Percentiles rank a stretch among this genome's conserved stretches.
These are phyloP conservation scores for Blastomyces gilchristii DNA, from an alignment of 2,329 filamentous ascomycete genomes.

Conservation along the genomic window DNA sequence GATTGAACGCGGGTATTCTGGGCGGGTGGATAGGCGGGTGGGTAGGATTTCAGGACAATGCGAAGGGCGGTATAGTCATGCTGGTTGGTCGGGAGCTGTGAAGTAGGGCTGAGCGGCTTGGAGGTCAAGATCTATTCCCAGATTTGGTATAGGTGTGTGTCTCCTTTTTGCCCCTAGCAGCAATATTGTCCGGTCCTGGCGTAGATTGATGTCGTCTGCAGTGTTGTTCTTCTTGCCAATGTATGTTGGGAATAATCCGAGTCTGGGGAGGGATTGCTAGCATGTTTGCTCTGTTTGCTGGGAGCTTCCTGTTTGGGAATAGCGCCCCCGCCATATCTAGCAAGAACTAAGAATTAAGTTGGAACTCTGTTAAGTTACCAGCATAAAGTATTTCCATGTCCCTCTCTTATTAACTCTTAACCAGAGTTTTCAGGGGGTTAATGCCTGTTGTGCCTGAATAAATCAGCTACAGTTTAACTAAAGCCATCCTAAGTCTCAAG, in stretches of 20 bases:
- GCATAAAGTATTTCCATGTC: too few species aligned
- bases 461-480: too few species aligned
- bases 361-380: too few species aligned
- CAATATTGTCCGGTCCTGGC: neutral
- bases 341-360: too few species aligned
- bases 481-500: too few species aligned
- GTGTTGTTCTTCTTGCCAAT: neutral
- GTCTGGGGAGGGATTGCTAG: neutral
- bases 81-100: neutral
- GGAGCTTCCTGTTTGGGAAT: neutral
- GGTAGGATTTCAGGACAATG: conserved; percentile 2
- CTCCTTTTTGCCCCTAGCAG: neutral
- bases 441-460: too few species aligned
- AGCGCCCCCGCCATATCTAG: neutral
- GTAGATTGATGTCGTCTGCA: neutral
- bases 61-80: neutral
- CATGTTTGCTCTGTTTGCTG: conserved; percentile 16
- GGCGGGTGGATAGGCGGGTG: neutral
- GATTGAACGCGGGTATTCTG: conserved; percentile 1
- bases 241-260: too few species aligned
- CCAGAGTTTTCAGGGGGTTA: too few species aligned
- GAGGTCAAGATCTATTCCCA: neutral
- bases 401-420: too few species aligned
- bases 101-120: neutral
- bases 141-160: neutral